Percentiles rank a stretch among this genome's conserved stretches.
These are phyloP conservation scores for Mortierella sp. DNA, from an alignment of 371 early-diverging fungal species.

Conservation along the genomic window DNA sequence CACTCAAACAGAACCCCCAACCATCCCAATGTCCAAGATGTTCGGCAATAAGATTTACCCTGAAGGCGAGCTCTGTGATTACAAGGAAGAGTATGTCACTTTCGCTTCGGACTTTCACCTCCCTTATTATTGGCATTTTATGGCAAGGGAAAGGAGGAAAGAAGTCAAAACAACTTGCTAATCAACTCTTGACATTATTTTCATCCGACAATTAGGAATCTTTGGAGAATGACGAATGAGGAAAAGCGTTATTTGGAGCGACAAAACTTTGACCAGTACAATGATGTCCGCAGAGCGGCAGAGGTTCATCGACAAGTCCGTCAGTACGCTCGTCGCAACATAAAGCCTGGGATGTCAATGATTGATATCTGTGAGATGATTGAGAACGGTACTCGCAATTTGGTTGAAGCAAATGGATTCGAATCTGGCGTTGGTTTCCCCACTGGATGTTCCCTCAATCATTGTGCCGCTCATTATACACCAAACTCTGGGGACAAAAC, in stretches of 20 bases:
- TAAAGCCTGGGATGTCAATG: slow-evolving; percentile 98
- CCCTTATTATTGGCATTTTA: background rate
- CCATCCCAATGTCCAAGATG: slow-evolving; percentile 83
- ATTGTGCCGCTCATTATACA: slow-evolving; percentile 99
- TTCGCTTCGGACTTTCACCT: background rate
- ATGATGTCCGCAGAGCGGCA: slow-evolving; percentile 90
- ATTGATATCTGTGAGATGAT: slow-evolving; percentile 94
- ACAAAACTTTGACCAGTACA: slow-evolving; percentile 72
- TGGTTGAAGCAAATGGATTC: slow-evolving; percentile 94
- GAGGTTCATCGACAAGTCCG: slow-evolving; percentile 96
- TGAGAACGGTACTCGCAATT: slow-evolving; percentile 94
- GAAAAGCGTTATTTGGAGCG: slow-evolving; percentile 83
- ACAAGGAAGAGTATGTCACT: slow-evolving; percentile 77
- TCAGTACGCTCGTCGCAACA: slow-evolving; percentile 80
- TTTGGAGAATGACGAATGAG: slow-evolving; percentile 84
- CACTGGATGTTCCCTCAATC: slow-evolving; percentile 98
- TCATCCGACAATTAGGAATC: slow-evolving; percentile 64
- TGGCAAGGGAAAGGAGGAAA: background rate
- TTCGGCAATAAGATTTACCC: slow-evolving; percentile 78
- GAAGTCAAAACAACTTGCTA: background rate
- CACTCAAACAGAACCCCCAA: slow-evolving; percentile 80
- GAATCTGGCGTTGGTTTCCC: slow-evolving; percentile 98
- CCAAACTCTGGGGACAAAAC: slow-evolving; percentile 98
- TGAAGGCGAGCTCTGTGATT: slow-evolving; percentile 79
- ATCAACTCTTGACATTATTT: background rate